Evolutionary conservation across 2,329 filamentous ascomycete species (phyloP), one percentile per base, ranked within the genome.

Genomic region (Trichoderma semiorbis): DNA sequence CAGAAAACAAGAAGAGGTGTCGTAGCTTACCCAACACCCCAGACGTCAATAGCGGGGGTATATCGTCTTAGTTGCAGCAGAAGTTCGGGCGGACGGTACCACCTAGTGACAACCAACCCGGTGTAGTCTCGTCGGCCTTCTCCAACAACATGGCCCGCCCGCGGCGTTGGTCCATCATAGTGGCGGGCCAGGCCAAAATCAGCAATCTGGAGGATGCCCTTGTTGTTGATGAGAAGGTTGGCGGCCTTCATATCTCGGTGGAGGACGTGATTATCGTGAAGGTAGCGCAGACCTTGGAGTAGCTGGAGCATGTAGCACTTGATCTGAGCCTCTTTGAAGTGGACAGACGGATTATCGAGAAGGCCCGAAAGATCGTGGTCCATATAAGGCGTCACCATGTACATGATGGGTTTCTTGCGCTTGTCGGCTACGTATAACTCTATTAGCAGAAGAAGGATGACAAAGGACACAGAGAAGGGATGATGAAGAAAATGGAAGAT

Each of bases 301-400:
- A 99, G 87, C 81, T 99, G 96, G 72, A 96, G 85, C 89, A 99
- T 91, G 82, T 99, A 99, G 84, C 96, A 99, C 82, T 99, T 99
- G 82, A 98, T 97, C 80, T 98, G 95, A 5, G 93, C 88, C 78
- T 95, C 91, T 63, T 92, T 93, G 78, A 99, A 95, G 53, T 89
- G 88, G 50, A 99, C 95, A 7, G 91, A 90, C 11, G 95, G 95
- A 77, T 99, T 99, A 81, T 98, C 96, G 77, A 99, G 90, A 34
- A 99, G 89, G 58, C 96, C 96, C 10, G 95, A 97, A n/a, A 99
- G 88, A 82, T 99, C 96, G 83, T 99, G 96, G 77, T 98, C 95
- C 94, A 98, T 98, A 81, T 99, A 99, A 7, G 95, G 96, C 58
- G 92, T 98, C 66, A 97, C 95, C 96, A 99, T 99, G 83, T 98